Evolutionary conservation across 2,329 filamentous ascomycete genomes (phyloP).

Genomic region (Fusarium nanum): DNA sequence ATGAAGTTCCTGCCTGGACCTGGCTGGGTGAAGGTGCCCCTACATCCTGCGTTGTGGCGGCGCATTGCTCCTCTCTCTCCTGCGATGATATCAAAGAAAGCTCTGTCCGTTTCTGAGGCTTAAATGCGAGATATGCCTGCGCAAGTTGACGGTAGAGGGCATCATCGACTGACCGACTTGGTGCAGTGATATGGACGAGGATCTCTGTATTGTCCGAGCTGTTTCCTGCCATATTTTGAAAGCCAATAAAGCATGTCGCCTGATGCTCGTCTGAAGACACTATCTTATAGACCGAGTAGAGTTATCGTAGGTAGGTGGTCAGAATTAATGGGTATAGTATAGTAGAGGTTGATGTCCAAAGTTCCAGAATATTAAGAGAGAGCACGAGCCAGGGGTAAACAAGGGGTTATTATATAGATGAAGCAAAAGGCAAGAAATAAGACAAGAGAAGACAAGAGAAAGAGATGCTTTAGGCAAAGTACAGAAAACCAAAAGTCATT

Average conservation of each 20-base stretch:
- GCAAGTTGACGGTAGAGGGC: constrained; percentile 61
- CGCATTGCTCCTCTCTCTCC: constrained; percentile 1
- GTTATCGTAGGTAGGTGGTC: background rate
- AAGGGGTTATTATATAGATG: constrained; percentile 6
- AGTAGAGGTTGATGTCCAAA: constrained; percentile 10
- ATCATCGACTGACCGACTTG: constrained; percentile 62
- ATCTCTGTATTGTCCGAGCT: constrained; percentile 59
- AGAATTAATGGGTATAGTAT: background rate
- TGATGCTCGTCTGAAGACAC: constrained; percentile 7
- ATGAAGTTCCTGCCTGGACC: constrained; percentile 21
- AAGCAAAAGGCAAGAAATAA: constrained; percentile 5
- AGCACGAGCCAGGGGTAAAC: constrained; percentile 30
- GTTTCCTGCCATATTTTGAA: constrained; percentile 44
- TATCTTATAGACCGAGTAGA: constrained; percentile 2
- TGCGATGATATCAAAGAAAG: constrained; percentile 12
- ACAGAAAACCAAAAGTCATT: background rate
- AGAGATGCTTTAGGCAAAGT: background rate
- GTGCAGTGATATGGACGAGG: constrained; percentile 66
- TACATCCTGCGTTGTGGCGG: background rate
- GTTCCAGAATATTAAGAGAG: constrained; percentile 15
- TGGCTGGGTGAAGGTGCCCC: constrained; percentile 20
- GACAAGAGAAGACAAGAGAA: constrained; percentile 7
- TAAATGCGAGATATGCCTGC: constrained; percentile 63
- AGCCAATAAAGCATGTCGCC: constrained; percentile 42
- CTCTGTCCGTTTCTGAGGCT: constrained; percentile 44